Conservation (phyloP, 140 eudicot species). For the Cichorium intybus region DNA sequence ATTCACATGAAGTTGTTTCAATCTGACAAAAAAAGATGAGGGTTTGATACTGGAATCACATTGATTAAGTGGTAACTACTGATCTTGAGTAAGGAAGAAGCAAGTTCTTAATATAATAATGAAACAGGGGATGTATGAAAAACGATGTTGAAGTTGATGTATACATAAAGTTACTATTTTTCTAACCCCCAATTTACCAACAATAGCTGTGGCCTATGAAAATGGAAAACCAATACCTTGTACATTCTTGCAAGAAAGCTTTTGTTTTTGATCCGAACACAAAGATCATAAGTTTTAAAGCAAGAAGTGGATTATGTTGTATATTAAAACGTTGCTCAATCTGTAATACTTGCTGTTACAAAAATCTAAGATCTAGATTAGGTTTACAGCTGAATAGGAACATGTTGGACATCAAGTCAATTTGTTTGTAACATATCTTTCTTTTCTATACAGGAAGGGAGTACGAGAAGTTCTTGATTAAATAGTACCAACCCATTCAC, state of each 20-base stretch:
- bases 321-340: not conserved
- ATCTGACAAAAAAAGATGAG: constrained; percentile 31
- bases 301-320: not conserved
- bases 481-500: constrained; percentile 7
- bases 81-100: constrained; percentile 4
- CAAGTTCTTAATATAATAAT: not conserved
- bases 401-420: constrained; percentile 11
- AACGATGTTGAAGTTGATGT: no score
- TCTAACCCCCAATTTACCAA: constrained; percentile 16
- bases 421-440: not conserved
- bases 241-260: not conserved
- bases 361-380: constrained; percentile 4
- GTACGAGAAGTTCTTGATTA: not conserved
- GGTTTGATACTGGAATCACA: no score
- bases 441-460: not conserved
- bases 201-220: not conserved
- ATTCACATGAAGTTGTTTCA: constrained; percentile 54
- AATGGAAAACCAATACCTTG: not conserved
- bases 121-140: not conserved
- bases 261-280: not conserved
- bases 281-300: not conserved
- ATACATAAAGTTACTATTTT: not conserved
- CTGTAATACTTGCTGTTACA: not conserved
- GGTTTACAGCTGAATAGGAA: constrained; percentile 4
- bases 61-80: no score